These are phyloP conservation scores for Lenzites betulinus DNA, from an alignment of 768 basidiomycete species.

Conservation along the genomic window DNA sequence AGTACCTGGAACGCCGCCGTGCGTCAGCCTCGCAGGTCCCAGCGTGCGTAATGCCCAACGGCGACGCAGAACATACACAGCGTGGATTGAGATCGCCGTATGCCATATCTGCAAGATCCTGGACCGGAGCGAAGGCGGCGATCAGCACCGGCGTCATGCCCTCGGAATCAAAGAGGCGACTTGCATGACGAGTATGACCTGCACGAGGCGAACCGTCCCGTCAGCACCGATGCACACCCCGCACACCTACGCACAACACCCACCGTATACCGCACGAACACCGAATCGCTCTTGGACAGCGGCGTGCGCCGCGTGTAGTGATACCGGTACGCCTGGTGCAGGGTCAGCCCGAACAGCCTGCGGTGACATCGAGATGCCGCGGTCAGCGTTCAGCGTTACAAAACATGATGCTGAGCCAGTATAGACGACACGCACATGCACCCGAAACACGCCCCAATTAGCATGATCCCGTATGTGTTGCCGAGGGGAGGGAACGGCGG, in stretches of 20 bases:
- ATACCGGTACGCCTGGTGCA: conserved; percentile 1
- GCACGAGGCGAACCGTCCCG: background rate
- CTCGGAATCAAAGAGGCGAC: background rate
- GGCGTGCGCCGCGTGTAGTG: background rate
- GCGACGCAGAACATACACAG: background rate
- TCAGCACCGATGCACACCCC: background rate
- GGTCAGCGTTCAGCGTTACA: background rate
- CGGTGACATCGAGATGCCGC: background rate
- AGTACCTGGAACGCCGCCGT: background rate
- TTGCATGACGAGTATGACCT: background rate
- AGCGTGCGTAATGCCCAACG: background rate
- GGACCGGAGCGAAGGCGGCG: no score
- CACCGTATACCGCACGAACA: background rate
- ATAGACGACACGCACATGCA: background rate
- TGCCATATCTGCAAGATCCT: background rate
- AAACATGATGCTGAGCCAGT: no score
- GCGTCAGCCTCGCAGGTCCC: background rate
- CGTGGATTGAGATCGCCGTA: background rate
- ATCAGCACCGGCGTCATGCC: no score
- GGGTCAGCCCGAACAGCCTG: background rate
- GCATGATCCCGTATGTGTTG: background rate
- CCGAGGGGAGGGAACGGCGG: background rate
- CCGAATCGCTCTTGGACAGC: background rate
- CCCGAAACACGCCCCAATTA: background rate
- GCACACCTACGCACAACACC: no score